A percentile compares a stretch with the other conserved stretches of the same genome.
Evolutionary conservation across 2,329 filamentous ascomycete species (phyloP).

Genomic region (Cladosporium austrohemisphaericum): DNA sequence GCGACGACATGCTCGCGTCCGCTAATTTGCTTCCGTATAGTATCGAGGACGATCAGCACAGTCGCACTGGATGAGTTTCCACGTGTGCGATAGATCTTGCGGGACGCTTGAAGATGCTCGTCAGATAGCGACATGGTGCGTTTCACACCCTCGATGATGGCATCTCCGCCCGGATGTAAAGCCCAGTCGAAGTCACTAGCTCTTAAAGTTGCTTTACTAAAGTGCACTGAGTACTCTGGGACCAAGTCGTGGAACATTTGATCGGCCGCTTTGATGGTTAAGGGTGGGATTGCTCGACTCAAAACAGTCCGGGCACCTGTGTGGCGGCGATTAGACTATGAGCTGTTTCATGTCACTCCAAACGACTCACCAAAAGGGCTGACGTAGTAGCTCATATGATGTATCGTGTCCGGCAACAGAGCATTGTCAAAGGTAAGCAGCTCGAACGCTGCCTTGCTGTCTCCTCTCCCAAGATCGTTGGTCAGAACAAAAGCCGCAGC

Average conservation of each 20-base stretch:
- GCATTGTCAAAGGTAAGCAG: slow-evolving; percentile 60
- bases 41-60: slow-evolving; percentile 64
- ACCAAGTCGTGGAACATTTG: slow-evolving; percentile 13
- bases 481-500: slow-evolving; percentile 63
- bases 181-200: slow-evolving; percentile 63
- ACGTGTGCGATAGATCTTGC: slow-evolving; percentile 63
- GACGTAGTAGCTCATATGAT: slow-evolving; percentile 6
- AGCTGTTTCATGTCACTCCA: no score
- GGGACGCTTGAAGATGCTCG: slow-evolving; percentile 66
- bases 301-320: slow-evolving; percentile 15
- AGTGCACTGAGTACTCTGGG: not conserved
- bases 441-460: slow-evolving; percentile 31
- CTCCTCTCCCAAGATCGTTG: slow-evolving; percentile 54
- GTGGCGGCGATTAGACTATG: not conserved
- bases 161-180: slow-evolving; percentile 65
- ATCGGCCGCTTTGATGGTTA: slow-evolving; percentile 5
- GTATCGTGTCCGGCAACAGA: slow-evolving; percentile 30
- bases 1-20: slow-evolving; percentile 60
- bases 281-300: slow-evolving; percentile 25
- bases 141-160: slow-evolving; percentile 63
- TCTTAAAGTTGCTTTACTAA: not conserved
- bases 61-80: slow-evolving; percentile 67
- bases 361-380: not conserved
- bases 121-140: slow-evolving; percentile 54
- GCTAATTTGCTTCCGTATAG: slow-evolving; percentile 44